These are phyloP conservation scores for Neurospora sp. DNA, from an alignment of 2,329 filamentous ascomycete genomes.

Conservation along the genomic window DNA sequence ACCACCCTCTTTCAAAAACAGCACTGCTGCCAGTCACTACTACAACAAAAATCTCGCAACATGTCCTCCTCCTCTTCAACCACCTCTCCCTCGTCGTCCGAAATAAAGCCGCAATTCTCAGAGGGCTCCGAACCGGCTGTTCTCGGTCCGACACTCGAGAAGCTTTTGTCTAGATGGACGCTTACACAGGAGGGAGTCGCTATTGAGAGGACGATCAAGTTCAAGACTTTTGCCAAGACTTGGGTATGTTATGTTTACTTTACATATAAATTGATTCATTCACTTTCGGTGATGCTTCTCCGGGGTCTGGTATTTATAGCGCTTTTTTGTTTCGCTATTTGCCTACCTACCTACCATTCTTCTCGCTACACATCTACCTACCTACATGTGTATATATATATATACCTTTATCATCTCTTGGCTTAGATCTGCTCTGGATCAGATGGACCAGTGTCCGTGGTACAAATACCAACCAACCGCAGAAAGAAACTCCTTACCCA, in stretches of 20 bases:
- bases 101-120: slow-evolving; percentile 27
- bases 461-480: no score
- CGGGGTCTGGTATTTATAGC: no score
- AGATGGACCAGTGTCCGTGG: no score
- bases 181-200: slow-evolving; percentile 41
- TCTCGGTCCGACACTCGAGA: slow-evolving; percentile 26
- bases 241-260: slow-evolving; percentile 38
- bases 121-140: slow-evolving; percentile 32
- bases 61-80: neutral
- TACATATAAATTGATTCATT: neutral
- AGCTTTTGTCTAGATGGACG: slow-evolving; percentile 36
- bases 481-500: no score
- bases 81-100: neutral
- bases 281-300: neutral
- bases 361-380: no score
- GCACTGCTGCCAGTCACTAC: neutral
- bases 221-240: slow-evolving; percentile 55
- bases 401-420: no score
- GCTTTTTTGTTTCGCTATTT: no score
- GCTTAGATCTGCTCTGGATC: no score
- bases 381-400: no score
- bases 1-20: neutral
- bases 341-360: no score
- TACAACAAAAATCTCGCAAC: neutral
- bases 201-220: slow-evolving; percentile 50